Percentiles rank a stretch among this genome's conserved stretches.
Conservation (phyloP, 805 yeast genomes). For the Pichia ethanolica region DNA sequence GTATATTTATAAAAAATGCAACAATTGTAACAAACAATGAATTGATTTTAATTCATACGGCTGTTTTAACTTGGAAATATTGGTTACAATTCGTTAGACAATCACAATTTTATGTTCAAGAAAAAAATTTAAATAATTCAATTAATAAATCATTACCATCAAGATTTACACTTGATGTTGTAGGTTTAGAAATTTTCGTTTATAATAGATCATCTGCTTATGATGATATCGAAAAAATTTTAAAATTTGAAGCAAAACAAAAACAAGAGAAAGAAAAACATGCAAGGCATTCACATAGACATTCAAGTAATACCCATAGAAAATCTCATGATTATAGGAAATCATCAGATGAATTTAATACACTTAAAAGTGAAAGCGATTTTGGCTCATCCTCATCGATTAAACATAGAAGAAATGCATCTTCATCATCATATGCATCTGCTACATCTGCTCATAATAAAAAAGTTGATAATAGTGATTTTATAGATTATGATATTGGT, state of each 20-base stretch:
- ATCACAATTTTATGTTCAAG: slow-evolving; percentile 27
- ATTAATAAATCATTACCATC: slow-evolving; percentile 47
- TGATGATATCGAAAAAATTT: slow-evolving; percentile 30
- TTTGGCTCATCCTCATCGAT: background rate
- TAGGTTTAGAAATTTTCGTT: slow-evolving; percentile 77
- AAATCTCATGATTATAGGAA: background rate
- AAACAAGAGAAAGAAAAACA: background rate
- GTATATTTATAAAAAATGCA: slow-evolving; percentile 69
- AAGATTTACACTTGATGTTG: slow-evolving; percentile 49
- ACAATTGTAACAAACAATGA: slow-evolving; percentile 67
- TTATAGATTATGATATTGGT: background rate
- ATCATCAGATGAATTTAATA: slow-evolving; percentile 2
- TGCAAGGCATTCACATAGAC: background rate
- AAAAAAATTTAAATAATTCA: slow-evolving; percentile 15
- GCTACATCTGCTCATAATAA: background rate
- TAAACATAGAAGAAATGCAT: background rate
- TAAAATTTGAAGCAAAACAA: slow-evolving; percentile 7
- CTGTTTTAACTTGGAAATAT: slow-evolving; percentile 82
- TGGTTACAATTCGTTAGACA: slow-evolving; percentile 56
- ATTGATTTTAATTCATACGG: slow-evolving; percentile 61
- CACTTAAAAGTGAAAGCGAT: background rate
- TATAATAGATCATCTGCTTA: slow-evolving; percentile 78
- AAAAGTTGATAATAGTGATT: background rate
- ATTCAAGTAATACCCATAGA: background rate
- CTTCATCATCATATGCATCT: slow-evolving; percentile 6